Base-by-base conservation (phyloP, 306 rosid species). In the Inga laurina region DNA sequence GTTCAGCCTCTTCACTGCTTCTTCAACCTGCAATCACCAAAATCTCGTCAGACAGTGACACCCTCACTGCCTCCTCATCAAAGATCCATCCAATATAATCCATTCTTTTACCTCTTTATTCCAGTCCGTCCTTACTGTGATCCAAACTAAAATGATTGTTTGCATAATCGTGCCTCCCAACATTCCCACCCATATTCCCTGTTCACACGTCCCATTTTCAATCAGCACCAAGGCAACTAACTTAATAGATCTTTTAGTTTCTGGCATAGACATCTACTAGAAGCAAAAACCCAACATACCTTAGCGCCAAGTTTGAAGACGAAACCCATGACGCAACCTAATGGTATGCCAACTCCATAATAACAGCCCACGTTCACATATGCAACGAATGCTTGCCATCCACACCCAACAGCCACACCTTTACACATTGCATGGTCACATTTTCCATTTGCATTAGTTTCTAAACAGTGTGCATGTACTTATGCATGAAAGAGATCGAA, bases 401-500 rank as follows among this genome's bases (percentile, higher is more conserved):
- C 97, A 73, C 98, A 93, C 9, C 98, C 98, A 82, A 94, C 94
- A 78, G 98, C 98, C 78, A 94, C 97, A 7, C 98, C 98, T 91
- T 68, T 79, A 83, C 12, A 83, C 27, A 21, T 56, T 57, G 30
- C 11, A 77, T 35, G 6, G 3, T 14, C 43, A 74, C 14, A 57
- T 39, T 30, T 30, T 3, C 15, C 9, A 39, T 59, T 27, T 18
- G 3, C 21, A 46, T 44, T 13, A 67, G 72, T 67, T 34, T 67
- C 14, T 67, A 7, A 67, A 35, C 7, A 35, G 14, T n/a, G 24
- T 7, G n/a, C 5, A 2, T 18, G 21, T 49, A 49, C 54, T 15
- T 52, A 5, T 54, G 61, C 61, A 46, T 3, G 51, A 3, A 46
- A 46, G 16, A 46, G 51, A 46, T 37, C 41, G 43, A 39, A 39